A percentile compares a stretch with the other conserved stretches of the same genome.
phyloP scores from a whole-genome alignment of 176 grass and related monocot genomes.

The Zoysia japonica region DNA sequence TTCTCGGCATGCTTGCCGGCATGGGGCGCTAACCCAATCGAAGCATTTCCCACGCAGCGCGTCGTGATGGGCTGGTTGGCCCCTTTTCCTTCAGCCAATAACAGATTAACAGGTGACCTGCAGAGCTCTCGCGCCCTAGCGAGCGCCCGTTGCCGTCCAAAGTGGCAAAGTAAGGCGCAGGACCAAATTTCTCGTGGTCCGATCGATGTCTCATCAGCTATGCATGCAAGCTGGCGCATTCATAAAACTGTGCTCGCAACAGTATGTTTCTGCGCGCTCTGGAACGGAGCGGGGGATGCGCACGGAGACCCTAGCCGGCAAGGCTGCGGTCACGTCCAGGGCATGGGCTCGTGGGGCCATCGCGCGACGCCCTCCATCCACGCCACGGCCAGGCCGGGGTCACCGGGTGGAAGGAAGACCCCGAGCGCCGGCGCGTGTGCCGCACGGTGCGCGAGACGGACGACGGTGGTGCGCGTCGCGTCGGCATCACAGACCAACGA shows the following conservation, averaged over 20 bases:
- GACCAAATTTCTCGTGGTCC: slow-evolving; percentile 19
- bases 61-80: not conserved
- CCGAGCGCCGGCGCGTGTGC: not conserved
- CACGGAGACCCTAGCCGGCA: too few relatives aligned
- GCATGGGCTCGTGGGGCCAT: not conserved
- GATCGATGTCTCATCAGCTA: not conserved
- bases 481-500: not conserved
- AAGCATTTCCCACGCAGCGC: not conserved
- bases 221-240: not conserved
- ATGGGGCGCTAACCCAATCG: too few relatives aligned
- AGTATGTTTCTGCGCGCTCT: not conserved
- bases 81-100: not conserved
- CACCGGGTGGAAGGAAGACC: not conserved
- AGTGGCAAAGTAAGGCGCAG: too few relatives aligned
- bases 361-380: too few relatives aligned
- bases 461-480: not conserved
- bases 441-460: slow-evolving; percentile 7
- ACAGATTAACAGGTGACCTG: not conserved
- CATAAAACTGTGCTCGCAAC: slow-evolving; percentile 20
- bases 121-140: not conserved
- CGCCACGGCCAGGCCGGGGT: not conserved
- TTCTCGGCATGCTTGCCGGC: not conserved
- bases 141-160: not conserved
- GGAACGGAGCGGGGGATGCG: not conserved
- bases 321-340: too few relatives aligned